These are phyloP conservation scores for Pythium dissimile DNA, from an alignment of 352 stramenopile species.

Conservation along the genomic window DNA sequence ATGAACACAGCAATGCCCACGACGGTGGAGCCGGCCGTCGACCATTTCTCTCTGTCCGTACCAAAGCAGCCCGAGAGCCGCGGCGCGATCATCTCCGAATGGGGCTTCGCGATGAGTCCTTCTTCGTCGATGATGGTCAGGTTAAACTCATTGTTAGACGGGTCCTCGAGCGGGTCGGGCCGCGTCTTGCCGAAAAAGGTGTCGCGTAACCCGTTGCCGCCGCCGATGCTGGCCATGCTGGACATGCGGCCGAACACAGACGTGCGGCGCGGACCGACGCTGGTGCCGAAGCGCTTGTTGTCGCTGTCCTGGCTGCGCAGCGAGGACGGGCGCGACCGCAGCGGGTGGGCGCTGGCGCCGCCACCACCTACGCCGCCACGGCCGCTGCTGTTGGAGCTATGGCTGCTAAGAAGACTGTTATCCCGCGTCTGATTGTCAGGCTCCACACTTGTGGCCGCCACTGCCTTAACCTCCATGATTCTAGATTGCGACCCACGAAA, in stretches of 20 bases:
- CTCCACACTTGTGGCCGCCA: background rate
- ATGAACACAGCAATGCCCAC: constrained; percentile 32
- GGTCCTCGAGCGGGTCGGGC: constrained; percentile 56
- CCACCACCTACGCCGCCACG: background rate
- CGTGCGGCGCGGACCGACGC: background rate
- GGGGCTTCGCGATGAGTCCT: constrained; percentile 53
- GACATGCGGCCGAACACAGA: constrained; percentile 34
- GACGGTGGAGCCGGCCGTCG: constrained; percentile 41
- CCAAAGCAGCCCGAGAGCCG: constrained; percentile 28
- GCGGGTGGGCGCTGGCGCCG: background rate
- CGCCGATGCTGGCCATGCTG: constrained; percentile 9
- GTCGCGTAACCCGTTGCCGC: constrained; percentile 35
- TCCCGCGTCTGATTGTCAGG: background rate
- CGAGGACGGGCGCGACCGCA: constrained; percentile 5
- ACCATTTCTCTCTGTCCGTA: constrained; percentile 29
- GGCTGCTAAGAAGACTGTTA: background rate
- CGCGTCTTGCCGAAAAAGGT: constrained; percentile 54
- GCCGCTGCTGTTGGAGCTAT: background rate
- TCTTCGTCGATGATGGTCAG: constrained; percentile 75
- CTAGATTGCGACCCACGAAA: background rate
- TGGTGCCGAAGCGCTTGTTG: constrained; percentile 2
- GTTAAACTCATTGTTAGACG: constrained; percentile 65
- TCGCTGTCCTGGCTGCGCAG: constrained; percentile 7
- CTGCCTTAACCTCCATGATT: constrained; percentile 9
- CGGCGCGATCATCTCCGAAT: constrained; percentile 55